Percentiles rank a stretch among this genome's conserved stretches.
Conservation (phyloP, 1,284 basidiomycete genomes). For the Meira miltonrushii region DNA sequence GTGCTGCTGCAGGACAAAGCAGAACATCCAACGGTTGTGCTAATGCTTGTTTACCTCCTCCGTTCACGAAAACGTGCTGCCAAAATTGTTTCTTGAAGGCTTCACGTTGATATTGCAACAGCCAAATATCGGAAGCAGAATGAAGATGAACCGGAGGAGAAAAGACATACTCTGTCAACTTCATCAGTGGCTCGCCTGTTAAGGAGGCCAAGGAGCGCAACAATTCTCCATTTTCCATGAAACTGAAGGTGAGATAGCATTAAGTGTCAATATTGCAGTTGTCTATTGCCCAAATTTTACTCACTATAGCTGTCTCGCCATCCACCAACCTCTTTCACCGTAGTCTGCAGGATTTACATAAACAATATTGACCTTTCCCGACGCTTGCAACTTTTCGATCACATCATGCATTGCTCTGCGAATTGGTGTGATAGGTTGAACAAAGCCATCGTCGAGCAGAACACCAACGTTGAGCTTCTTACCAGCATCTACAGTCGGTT, state of each 20-base stretch:
- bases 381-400: neutral
- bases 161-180: constrained; percentile 26
- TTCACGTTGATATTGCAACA: constrained; percentile 10
- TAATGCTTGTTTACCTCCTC: neutral
- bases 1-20: constrained; percentile 22
- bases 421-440: constrained; percentile 13
- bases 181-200: constrained; percentile 26
- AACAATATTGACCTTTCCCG: neutral
- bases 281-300: neutral
- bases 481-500: neutral
- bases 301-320: constrained; percentile 30
- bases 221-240: constrained; percentile 27
- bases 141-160: constrained; percentile 20
- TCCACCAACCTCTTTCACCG: constrained; percentile 19
- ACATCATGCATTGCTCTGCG: constrained; percentile 9
- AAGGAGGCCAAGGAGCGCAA: constrained; percentile 21
- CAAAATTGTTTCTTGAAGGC: constrained; percentile 6
- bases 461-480: constrained; percentile 12
- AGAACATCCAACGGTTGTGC: constrained; percentile 20
- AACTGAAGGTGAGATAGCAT: constrained; percentile 12
- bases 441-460: constrained; percentile 9
- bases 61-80: neutral
- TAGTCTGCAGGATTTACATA: neutral
- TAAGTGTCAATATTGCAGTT: neutral
- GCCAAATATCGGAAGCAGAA: constrained; percentile 20